Evolutionary conservation across 139 green algal genomes (phyloP).

Genomic region (Coccomyxa sp.): DNA sequence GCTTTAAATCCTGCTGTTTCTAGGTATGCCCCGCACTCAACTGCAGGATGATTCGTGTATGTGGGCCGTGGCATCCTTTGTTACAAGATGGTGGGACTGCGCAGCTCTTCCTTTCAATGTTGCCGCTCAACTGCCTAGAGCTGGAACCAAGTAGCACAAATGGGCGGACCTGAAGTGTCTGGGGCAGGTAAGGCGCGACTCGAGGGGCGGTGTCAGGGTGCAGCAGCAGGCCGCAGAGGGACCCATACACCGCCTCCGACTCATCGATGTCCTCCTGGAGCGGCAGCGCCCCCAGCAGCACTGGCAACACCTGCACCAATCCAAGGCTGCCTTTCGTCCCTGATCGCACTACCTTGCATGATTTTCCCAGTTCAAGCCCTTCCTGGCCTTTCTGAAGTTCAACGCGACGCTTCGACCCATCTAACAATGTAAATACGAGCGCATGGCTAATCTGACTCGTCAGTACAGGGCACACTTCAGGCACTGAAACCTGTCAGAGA

Average conservation of each 20-base stretch:
- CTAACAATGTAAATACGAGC: not conserved
- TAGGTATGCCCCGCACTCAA: too few relatives aligned
- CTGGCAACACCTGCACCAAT: constrained; percentile 42
- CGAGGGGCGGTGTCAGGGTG: not conserved
- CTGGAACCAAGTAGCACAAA: too few relatives aligned
- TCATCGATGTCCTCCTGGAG: constrained; percentile 18
- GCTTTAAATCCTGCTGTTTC: too few relatives aligned
- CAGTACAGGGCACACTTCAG: not conserved
- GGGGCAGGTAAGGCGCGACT: not conserved
- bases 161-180: not conserved
- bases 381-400: not conserved
- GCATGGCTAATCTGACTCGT: not conserved
- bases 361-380: not conserved
- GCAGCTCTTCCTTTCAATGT: too few relatives aligned
- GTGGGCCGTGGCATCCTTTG: too few relatives aligned
- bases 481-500: not conserved
- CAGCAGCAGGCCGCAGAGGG: not conserved
- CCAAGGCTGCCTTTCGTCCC: not conserved
- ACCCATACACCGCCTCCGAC: constrained; percentile 4
- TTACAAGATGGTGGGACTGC: too few relatives aligned
- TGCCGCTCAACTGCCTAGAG: too few relatives aligned
- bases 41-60: too few relatives aligned
- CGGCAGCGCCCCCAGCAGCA: constrained; percentile 53
- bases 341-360: not conserved
- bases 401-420: too few relatives aligned